Base-by-base conservation (phyloP, 768 basidiomycete genomes). In the Trametes elegans region DNA sequence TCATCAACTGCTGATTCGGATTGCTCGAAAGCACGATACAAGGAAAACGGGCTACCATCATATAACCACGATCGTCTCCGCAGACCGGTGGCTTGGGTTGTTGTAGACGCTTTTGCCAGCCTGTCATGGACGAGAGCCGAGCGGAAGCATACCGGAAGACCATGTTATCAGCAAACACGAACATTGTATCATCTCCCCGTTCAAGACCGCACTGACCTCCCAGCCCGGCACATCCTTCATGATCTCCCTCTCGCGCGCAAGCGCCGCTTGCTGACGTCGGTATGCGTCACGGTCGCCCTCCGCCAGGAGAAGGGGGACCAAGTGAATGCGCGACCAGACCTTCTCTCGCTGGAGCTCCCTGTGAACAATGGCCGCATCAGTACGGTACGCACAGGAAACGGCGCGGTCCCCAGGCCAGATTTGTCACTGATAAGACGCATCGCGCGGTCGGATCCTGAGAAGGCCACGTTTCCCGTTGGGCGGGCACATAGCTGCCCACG, bases 341-440 rank as follows among this genome's bases (percentile, higher is more conserved):
- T 89, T 88, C 76, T 99, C 96, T 60, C 96, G 82, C 69, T 88
- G 78, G 36, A 98, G 79, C 75, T 99, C 96, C 72, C 96, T 98
- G 77, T 65, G 64, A 57, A 69, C 70, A 68, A 68, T 67, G 67
- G 54, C 60, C 69, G 63, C 64, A 67, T 75, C 73, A 72, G 71
- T 71, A 77, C 76, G 72, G 76, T 66, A 71, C 71, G 40, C 57
- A 49, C 47, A 49, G 34, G 31, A 43, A 43, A 52, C 35, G 57
- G 57, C 57, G 57, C 57, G 39, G 35, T 36, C 47, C 47, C 31
- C 52, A 49, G 46, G 32, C 64, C 62, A 59, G 51, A 65, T 66
- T 52, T 43, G 64, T 59, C 55, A 57, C 44, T 63, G 81, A 83
- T 83, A 78, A 74, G 72, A 68, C 59, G 51, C 58, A 71, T 76